Conservation (phyloP, 192 early-diverging fungal genomes). For the Phycomyces blakesleeanus region DNA sequence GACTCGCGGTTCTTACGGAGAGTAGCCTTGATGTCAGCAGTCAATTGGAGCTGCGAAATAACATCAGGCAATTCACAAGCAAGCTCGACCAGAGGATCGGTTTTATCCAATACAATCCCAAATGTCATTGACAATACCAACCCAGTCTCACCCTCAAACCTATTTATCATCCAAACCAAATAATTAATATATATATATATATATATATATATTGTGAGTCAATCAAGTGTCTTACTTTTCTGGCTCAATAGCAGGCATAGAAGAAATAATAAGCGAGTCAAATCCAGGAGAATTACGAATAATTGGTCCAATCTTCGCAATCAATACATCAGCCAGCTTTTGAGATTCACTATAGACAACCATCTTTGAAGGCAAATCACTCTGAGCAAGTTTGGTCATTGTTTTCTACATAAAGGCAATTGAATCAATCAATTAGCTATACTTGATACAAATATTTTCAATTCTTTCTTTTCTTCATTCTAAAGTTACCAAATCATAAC, state of each 20-base stretch:
- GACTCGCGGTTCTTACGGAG: constrained; percentile 61
- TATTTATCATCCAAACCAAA: not conserved
- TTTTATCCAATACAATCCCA: not conserved
- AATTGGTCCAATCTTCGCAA: constrained; percentile 16
- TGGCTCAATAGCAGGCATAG: constrained; percentile 26
- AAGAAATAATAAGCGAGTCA: constrained; percentile 28
- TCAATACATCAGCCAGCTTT: constrained; percentile 32
- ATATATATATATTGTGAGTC: no score
- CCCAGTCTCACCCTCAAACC: constrained; percentile 15
- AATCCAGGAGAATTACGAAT: constrained; percentile 16
- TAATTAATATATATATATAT: not conserved
- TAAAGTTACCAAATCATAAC: constrained; percentile 55
- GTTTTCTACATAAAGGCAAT: constrained; percentile 30
- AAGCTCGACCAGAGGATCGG: constrained; percentile 26
- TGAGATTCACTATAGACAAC: constrained; percentile 26
- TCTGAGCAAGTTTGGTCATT: constrained; percentile 53
- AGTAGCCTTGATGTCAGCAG: constrained; percentile 46
- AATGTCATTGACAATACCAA: not conserved
- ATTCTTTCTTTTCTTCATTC: no score
- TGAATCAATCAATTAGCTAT: constrained; percentile 12
- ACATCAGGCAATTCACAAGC: constrained; percentile 28
- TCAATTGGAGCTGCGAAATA: constrained; percentile 23
- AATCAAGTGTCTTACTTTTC: constrained; percentile 19
- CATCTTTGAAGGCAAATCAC: constrained; percentile 25
- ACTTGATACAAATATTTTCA: no score